These are phyloP conservation scores for Penicillium corylophilum DNA, from an alignment of 2,329 filamentous ascomycete genomes.

Conservation along the genomic window DNA sequence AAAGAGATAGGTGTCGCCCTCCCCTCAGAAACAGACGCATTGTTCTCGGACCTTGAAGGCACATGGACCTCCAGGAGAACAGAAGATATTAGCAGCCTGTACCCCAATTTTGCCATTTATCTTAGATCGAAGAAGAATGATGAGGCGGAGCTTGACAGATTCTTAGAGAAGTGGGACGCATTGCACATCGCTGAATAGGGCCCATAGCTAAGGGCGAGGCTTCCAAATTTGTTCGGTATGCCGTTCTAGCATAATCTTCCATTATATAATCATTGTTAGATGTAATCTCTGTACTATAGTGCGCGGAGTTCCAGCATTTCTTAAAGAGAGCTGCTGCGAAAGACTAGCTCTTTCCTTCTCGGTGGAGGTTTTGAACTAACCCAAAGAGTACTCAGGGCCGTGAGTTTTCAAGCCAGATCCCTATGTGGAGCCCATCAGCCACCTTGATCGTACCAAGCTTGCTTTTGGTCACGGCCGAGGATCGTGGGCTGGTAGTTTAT, in stretches of 20 bases:
- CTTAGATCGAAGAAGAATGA: slow-evolving; percentile 4
- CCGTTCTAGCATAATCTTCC: neutral
- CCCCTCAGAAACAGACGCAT: slow-evolving; percentile 16
- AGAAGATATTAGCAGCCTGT: slow-evolving; percentile 17
- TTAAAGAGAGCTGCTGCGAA: no score
- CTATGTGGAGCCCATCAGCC: no score
- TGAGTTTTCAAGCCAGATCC: no score
- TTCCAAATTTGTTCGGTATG: neutral
- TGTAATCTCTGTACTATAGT: no score
- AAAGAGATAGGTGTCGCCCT: neutral
- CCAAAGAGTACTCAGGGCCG: no score
- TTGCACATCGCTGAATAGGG: neutral
- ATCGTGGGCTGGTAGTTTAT: no score
- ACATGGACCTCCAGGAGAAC: slow-evolving; percentile 15
- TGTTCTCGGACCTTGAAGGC: slow-evolving; percentile 25
- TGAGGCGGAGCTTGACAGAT: slow-evolving; percentile 10
- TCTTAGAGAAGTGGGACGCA: slow-evolving; percentile 15
- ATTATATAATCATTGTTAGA: no score
- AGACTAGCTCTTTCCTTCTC: no score
- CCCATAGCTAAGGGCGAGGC: neutral
- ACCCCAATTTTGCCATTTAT: slow-evolving; percentile 18
- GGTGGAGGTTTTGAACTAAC: no score
- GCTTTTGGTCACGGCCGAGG: no score
- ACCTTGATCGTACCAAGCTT: no score
- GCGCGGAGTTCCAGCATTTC: no score